These are phyloP conservation scores for Coemansia biformis DNA, from an alignment of 192 early-diverging fungal genomes.

Conservation along the genomic window DNA sequence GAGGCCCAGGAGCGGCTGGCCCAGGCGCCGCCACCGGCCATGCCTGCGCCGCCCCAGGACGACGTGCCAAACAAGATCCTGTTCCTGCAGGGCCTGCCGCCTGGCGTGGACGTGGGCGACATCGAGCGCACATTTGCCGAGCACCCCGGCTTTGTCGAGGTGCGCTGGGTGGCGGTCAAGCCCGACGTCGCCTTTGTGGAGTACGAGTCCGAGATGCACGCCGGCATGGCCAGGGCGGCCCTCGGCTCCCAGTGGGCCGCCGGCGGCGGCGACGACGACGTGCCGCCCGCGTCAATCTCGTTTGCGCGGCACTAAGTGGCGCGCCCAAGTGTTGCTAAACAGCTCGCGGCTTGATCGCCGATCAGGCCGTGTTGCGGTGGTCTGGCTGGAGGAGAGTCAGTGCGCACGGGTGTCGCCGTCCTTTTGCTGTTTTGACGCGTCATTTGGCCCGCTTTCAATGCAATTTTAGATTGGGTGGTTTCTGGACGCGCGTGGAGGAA, in stretches of 20 bases:
- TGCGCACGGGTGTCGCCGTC: too few relatives aligned
- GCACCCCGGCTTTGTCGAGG: conserved; percentile 90
- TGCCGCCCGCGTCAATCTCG: conserved; percentile 22
- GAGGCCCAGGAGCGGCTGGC: conserved; percentile 7
- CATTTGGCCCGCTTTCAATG: too few relatives aligned
- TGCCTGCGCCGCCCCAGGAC: conserved; percentile 63
- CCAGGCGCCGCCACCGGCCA: conserved; percentile 1
- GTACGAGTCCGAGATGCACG: conserved; percentile 80
- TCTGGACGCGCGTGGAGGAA: too few relatives aligned
- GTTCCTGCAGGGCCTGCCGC: conserved; percentile 84
- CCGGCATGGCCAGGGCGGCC: conserved; percentile 70
- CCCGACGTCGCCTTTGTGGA: conserved; percentile 95
- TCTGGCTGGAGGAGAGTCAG: too few relatives aligned
- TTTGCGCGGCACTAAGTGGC: conserved; percentile 30
- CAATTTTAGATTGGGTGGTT: too few relatives aligned
- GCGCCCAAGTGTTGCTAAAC: too few relatives aligned
- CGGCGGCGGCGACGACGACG: conserved; percentile 8
- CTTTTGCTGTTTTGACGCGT: too few relatives aligned
- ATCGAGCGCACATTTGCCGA: conserved; percentile 58
- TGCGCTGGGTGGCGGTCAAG: conserved; percentile 87
- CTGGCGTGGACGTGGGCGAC: conserved; percentile 59
- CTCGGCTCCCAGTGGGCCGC: conserved; percentile 11
- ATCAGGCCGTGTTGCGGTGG: too few relatives aligned
- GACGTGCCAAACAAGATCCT: conserved; percentile 90
- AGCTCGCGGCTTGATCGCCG: too few relatives aligned